Evolutionary conservation across 2,329 filamentous ascomycete species (phyloP).

Genomic region (Colletotrichum falcatum): DNA sequence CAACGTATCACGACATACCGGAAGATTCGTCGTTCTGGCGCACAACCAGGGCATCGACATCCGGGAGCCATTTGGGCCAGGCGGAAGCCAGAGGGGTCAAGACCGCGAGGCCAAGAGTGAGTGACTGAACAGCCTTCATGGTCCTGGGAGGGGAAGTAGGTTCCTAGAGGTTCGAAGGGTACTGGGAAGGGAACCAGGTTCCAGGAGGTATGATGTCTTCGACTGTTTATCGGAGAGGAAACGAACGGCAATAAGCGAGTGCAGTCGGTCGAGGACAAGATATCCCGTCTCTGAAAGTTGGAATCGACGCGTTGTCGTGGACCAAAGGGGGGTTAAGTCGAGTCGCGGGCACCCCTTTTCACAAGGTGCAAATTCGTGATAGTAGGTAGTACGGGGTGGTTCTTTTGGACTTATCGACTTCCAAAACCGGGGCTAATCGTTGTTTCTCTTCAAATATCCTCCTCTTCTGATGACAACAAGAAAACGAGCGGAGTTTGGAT

Average conservation of each 20-base stretch:
- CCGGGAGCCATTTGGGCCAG: slow-evolving; percentile 69
- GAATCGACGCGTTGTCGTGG: slow-evolving; percentile 5
- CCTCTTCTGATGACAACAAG: slow-evolving; percentile 16
- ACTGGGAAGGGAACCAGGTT: background rate
- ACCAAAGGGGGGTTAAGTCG: background rate
- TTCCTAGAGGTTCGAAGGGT: background rate
- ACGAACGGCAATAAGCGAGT: background rate
- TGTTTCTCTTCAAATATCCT: slow-evolving; percentile 9
- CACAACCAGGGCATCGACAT: slow-evolving; percentile 64
- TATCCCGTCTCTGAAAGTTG: background rate
- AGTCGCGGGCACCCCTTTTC: slow-evolving; percentile 30
- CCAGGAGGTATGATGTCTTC: background rate
- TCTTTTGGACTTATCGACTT: slow-evolving; percentile 4
- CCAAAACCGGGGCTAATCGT: background rate
- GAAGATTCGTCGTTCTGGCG: slow-evolving; percentile 55
- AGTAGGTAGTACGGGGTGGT: slow-evolving; percentile 1
- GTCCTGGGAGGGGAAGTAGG: background rate
- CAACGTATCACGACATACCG: slow-evolving; percentile 40
- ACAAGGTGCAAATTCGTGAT: slow-evolving; percentile 24
- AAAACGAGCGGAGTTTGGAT: slow-evolving; percentile 31
- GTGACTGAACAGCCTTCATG: slow-evolving; percentile 42
- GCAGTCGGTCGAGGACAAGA: slow-evolving; percentile 1
- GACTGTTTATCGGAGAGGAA: background rate
- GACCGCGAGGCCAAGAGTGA: slow-evolving; percentile 43
- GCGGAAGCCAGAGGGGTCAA: slow-evolving; percentile 59